These are phyloP conservation scores for Mycena leptocephala DNA, from an alignment of 768 basidiomycete species.

Conservation along the genomic window DNA sequence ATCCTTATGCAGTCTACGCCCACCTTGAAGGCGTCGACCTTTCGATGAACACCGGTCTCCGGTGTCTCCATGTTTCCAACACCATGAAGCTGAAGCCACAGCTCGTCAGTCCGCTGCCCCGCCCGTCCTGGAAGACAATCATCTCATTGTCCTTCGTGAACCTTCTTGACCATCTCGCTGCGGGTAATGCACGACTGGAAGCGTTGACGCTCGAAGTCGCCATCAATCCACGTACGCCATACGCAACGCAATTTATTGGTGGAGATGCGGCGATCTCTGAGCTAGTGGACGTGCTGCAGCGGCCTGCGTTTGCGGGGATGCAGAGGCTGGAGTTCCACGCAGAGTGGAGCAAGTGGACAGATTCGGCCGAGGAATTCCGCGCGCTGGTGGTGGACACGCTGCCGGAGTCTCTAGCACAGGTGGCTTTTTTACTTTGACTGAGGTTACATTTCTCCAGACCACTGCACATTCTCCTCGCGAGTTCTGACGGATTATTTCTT, in stretches of 20 bases:
- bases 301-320: conserved; percentile 2
- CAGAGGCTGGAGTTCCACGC: conserved; percentile 4
- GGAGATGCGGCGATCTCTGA: neutral
- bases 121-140: conserved; percentile 2
- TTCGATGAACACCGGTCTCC: neutral
- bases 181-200: conserved; percentile 2
- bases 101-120: conserved; percentile 1
- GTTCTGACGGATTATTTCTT: conserved; percentile 9
- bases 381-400: conserved; percentile 5
- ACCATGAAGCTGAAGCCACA: neutral
- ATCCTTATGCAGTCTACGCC: neutral
- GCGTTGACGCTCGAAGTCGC: neutral
- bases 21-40: neutral
- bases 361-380: neutral
- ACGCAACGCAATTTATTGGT: conserved; percentile 3
- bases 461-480: neutral
- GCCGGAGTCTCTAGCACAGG: conserved; percentile 5
- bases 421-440: conserved; percentile 4
- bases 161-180: neutral
- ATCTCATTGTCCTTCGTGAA: conserved; percentile 2
- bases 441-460: neutral
- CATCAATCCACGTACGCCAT: conserved; percentile 2
- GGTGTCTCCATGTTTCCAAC: neutral
- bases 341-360: conserved; percentile 1
- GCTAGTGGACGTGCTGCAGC: conserved; percentile 2